Percentiles rank a stretch among this genome's conserved stretches.
phyloP scores from a whole-genome alignment of 2,329 filamentous ascomycete species.

The Penicillium sp. region DNA sequence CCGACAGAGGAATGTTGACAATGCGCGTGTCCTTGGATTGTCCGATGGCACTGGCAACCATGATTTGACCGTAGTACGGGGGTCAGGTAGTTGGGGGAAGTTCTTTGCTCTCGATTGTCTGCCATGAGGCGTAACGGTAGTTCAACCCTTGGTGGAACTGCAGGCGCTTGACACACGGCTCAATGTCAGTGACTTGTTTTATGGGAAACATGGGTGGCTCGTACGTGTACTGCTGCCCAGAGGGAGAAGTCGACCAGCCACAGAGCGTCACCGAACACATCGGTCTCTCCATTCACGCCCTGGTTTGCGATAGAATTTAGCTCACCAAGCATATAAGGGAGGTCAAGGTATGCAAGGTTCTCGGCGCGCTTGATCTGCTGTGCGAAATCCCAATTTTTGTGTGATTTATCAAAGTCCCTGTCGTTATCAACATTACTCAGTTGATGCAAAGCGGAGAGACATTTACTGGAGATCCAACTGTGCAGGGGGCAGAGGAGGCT shows the following conservation, averaged over 20 bases:
- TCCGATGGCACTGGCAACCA: slow-evolving; percentile 16
- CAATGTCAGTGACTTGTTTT: neutral
- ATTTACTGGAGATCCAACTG: slow-evolving; percentile 7
- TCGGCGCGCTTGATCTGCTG: too few species aligned
- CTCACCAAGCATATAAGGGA: slow-evolving; percentile 16
- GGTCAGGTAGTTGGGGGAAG: slow-evolving; percentile 11
- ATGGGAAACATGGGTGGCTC: neutral
- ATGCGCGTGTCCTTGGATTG: slow-evolving; percentile 5
- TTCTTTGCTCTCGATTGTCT: slow-evolving; percentile 17
- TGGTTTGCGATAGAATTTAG: slow-evolving; percentile 19
- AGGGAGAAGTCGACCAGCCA: slow-evolving; percentile 22
- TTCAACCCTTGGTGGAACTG: slow-evolving; percentile 22
- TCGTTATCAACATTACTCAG: neutral
- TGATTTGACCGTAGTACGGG: slow-evolving; percentile 23
- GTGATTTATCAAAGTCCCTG: slow-evolving; percentile 21
- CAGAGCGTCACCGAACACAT: slow-evolving; percentile 19
- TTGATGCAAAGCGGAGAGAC: neutral
- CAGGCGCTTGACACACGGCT: slow-evolving; percentile 17
- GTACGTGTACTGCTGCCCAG: slow-evolving; percentile 20
- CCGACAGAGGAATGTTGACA: slow-evolving; percentile 10
- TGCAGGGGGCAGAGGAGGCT: neutral
- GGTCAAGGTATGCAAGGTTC: slow-evolving; percentile 12
- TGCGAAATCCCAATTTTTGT: slow-evolving; percentile 12
- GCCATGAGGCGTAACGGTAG: slow-evolving; percentile 24
- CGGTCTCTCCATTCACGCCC: slow-evolving; percentile 13